Percentiles rank a stretch among this genome's conserved stretches.
phyloP scores from a whole-genome alignment of 2,329 filamentous ascomycete species.

The Amauroascus verrucosus region DNA sequence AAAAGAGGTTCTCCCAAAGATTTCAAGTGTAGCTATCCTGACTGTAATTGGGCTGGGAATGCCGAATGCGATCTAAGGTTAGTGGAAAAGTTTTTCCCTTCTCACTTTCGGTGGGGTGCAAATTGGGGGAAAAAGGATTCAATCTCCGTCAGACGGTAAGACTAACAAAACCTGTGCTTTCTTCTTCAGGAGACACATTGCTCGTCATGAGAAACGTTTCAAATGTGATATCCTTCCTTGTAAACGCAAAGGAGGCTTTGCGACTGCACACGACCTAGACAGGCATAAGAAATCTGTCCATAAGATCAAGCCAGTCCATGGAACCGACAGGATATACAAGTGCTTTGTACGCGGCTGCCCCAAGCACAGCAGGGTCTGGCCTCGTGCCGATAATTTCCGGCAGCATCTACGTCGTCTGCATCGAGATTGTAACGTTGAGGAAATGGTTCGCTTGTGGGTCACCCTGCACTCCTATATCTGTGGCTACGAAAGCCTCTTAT shows the following conservation, averaged over 20 bases:
- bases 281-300: conserved; percentile 43
- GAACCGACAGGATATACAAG: conserved; percentile 45
- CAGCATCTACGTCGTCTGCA: conserved; percentile 67
- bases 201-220: conserved; percentile 59
- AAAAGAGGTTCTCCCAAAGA: not conserved
- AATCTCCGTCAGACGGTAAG: not conserved
- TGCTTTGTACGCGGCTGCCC: conserved; percentile 51
- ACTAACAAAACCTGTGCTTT: not conserved
- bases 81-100: not conserved
- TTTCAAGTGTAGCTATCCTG: not conserved
- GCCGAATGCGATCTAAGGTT: conserved; percentile 5
- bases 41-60: not conserved
- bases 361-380: conserved; percentile 60
- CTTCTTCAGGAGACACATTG: conserved; percentile 56
- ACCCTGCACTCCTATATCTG: not conserved
- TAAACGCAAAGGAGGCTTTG: conserved; percentile 55
- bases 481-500: too few species aligned
- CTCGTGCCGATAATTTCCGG: conserved; percentile 75
- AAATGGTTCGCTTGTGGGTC: conserved; percentile 4
- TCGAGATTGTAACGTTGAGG: conserved; percentile 32
- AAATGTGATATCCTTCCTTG: conserved; percentile 53
- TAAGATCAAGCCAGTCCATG: conserved; percentile 23
- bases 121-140: not conserved
- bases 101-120: too few species aligned
- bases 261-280: conserved; percentile 72